Evolutionary conservation across 768 basidiomycete genomes (phyloP).

Genomic region (Lactifluus hygrophoroides): DNA sequence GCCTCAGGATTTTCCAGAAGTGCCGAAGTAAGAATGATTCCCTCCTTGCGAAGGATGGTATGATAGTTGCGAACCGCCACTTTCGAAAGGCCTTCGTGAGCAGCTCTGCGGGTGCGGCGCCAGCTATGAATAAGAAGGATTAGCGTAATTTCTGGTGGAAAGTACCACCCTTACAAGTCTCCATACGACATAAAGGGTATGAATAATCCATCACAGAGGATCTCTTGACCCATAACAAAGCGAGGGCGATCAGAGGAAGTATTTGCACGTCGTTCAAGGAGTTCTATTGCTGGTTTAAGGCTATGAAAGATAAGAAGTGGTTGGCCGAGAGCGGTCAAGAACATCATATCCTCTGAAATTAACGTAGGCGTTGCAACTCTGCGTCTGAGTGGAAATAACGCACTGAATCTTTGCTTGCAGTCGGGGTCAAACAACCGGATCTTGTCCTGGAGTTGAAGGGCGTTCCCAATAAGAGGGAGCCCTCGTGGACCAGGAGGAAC

Average conservation of each 20-base stretch:
- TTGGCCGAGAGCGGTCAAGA: neutral
- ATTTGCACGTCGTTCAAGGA: constrained; percentile 29
- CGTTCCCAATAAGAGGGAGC: neutral
- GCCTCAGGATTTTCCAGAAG: neutral
- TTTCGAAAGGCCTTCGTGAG: constrained; percentile 3
- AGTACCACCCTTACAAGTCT: constrained; percentile 18
- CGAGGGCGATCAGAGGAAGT: constrained; percentile 25
- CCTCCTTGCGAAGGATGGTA: neutral
- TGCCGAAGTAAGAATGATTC: neutral
- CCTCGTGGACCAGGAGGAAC: neutral
- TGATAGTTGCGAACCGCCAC: neutral
- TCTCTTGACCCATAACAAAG: constrained; percentile 26
- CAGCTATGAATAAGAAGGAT: neutral
- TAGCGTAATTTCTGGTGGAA: neutral
- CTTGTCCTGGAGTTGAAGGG: neutral
- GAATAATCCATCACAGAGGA: constrained; percentile 27
- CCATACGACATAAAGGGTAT: constrained; percentile 23
- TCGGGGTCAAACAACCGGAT: neutral
- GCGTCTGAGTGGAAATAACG: neutral
- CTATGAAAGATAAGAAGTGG: constrained; percentile 27
- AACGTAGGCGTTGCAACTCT: too few relatives aligned
- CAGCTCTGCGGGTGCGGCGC: neutral
- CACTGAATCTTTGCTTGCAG: neutral
- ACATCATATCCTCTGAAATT: neutral
- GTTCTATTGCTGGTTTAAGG: constrained; percentile 27